Evolutionary conservation across 2,329 filamentous ascomycete genomes (phyloP).

Genomic region (Albophoma yamanashiensis): DNA sequence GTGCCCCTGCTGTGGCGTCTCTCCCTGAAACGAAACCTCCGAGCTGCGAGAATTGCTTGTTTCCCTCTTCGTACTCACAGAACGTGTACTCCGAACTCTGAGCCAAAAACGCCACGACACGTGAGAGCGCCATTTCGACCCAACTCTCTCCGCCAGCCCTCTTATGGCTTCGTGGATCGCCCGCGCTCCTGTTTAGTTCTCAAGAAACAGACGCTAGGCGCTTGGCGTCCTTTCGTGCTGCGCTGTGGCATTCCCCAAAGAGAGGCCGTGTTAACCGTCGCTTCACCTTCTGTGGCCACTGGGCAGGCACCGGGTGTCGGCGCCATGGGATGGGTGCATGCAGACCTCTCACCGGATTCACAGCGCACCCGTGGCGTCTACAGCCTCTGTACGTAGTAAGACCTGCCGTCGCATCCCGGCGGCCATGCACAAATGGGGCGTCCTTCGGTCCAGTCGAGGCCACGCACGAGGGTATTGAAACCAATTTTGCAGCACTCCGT

Average conservation of each 20-base stretch:
- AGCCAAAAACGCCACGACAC: not conserved
- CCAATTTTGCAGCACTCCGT: too few species aligned
- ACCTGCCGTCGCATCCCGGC: not conserved
- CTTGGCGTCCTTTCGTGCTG: not conserved
- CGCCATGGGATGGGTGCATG: not conserved
- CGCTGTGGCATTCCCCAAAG: not conserved
- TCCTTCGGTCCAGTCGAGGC: not conserved
- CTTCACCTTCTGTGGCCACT: not conserved
- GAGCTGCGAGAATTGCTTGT: not conserved
- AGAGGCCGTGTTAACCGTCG: not conserved
- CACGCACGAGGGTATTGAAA: too few species aligned
- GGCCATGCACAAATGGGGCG: not conserved
- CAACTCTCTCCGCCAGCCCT: not conserved
- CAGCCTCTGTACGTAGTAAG: not conserved
- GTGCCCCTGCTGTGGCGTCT: not conserved
- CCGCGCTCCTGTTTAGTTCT: not conserved
- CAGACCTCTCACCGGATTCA: not conserved
- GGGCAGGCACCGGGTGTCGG: not conserved
- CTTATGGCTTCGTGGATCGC: not conserved
- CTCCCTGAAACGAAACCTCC: not conserved
- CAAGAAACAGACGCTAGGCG: not conserved
- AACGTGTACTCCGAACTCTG: too few species aligned
- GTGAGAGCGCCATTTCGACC: not conserved
- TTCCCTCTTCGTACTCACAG: too few species aligned
- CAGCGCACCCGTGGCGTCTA: not conserved